These are phyloP conservation scores for Astragalus membranaceus DNA, from an alignment of 306 rosid species.

Conservation along the genomic window DNA sequence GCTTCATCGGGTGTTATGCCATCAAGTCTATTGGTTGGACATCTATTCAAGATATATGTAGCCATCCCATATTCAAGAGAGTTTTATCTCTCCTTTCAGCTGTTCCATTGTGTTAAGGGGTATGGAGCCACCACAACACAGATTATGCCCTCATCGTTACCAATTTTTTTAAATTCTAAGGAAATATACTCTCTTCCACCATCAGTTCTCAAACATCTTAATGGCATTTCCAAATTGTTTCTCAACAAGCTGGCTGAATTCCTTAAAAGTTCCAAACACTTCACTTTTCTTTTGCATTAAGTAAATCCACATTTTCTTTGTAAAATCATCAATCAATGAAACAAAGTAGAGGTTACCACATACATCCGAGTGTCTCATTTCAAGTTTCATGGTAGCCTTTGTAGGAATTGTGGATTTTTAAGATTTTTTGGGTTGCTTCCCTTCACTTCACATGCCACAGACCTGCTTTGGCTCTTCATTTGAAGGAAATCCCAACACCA, in stretches of 20 bases:
- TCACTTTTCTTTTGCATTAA: neutral
- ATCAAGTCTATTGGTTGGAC: too few relatives aligned
- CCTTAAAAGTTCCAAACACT: neutral
- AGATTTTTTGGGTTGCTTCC: neutral
- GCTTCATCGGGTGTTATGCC: too few relatives aligned
- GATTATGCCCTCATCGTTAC: too few relatives aligned
- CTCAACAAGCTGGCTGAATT: neutral
- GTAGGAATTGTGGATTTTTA: neutral
- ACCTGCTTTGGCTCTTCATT: neutral
- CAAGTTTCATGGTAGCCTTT: too few relatives aligned
- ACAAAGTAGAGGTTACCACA: neutral
- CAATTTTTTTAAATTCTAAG: neutral
- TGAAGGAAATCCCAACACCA: neutral
- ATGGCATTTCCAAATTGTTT: neutral
- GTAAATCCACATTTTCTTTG: too few relatives aligned
- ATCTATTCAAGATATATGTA: too few relatives aligned
- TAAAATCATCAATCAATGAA: neutral
- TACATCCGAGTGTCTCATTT: too few relatives aligned
- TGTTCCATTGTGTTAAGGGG: too few relatives aligned
- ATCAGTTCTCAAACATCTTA: neutral
- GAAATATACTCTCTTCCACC: neutral
- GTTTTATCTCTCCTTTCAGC: too few relatives aligned
- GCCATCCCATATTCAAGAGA: too few relatives aligned
- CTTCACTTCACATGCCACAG: neutral
- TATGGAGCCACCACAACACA: too few relatives aligned